Evolutionary conservation across 2,329 filamentous ascomycete species (phyloP).

Genomic region (Verticillium longisporum): DNA sequence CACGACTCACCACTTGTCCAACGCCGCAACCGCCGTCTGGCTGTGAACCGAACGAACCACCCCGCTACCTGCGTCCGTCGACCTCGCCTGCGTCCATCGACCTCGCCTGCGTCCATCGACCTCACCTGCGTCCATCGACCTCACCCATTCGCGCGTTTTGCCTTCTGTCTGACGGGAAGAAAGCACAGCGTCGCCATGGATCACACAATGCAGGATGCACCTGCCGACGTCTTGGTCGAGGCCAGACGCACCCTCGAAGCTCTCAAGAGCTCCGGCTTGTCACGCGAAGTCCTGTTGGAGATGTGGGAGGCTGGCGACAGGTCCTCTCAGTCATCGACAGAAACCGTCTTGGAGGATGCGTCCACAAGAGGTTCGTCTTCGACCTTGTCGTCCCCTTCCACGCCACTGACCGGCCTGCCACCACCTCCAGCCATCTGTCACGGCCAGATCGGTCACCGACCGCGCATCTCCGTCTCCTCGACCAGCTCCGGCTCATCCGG

Average conservation of each 20-base stretch:
- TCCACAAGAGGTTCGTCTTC: constrained; percentile 8
- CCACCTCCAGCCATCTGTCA: constrained; percentile 20
- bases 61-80: background rate
- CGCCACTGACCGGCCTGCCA: constrained; percentile 5
- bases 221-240: constrained; percentile 36
- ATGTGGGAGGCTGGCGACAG: constrained; percentile 13
- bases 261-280: constrained; percentile 37
- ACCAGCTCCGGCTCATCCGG: constrained; percentile 43
- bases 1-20: background rate
- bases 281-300: constrained; percentile 28
- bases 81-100: background rate
- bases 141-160: background rate
- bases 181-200: constrained; percentile 7
- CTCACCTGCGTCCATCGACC: background rate
- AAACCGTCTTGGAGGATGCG: constrained; percentile 10
- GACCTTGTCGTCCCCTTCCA: constrained; percentile 12
- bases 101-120: background rate
- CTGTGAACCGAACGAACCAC: background rate
- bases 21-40: background rate
- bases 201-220: constrained; percentile 19
- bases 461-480: constrained; percentile 41
- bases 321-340: constrained; percentile 4
- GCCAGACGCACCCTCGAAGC: constrained; percentile 38
- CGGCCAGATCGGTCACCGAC: constrained; percentile 25
- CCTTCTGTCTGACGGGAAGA: background rate